Conservation (phyloP, 1,284 basidiomycete genomes). For the Ustilago crameri region DNA sequence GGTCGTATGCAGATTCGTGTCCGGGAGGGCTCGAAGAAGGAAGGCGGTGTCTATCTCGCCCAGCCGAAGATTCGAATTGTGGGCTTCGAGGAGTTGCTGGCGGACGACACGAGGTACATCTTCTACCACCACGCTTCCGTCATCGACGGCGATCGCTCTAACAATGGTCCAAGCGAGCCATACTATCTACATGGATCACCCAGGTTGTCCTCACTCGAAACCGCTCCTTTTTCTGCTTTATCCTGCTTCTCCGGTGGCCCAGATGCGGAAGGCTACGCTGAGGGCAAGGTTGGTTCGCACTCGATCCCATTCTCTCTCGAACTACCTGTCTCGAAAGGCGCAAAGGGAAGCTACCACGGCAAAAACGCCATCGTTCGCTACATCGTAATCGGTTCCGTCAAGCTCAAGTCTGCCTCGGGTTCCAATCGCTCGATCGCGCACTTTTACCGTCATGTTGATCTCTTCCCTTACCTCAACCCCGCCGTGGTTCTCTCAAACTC, state of each 20-base stretch:
- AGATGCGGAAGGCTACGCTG: slow-evolving; percentile 79
- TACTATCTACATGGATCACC: slow-evolving; percentile 65
- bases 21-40: slow-evolving; percentile 72
- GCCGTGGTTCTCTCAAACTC: slow-evolving; percentile 76
- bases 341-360: slow-evolving; percentile 78
- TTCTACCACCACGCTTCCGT: slow-evolving; percentile 84
- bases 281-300: slow-evolving; percentile 74
- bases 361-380: slow-evolving; percentile 80
- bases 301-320: slow-evolving; percentile 81
- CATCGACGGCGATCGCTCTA: slow-evolving; percentile 69
- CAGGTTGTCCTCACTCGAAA: slow-evolving; percentile 68
- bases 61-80: slow-evolving; percentile 85
- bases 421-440: slow-evolving; percentile 80
- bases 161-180: slow-evolving; percentile 58
- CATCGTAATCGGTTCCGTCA: slow-evolving; percentile 84
- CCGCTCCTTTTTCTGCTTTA: slow-evolving; percentile 71
- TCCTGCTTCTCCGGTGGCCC: slow-evolving; percentile 69
- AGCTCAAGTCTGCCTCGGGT: slow-evolving; percentile 77
- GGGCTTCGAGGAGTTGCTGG: slow-evolving; percentile 82
- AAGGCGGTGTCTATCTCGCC: slow-evolving; percentile 74
- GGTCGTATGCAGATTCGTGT: slow-evolving; percentile 81
- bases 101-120: slow-evolving; percentile 77
- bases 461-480: slow-evolving; percentile 84
- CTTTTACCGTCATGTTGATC: slow-evolving; percentile 85
- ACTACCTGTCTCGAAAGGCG: slow-evolving; percentile 76